Evolutionary conservation across 2,329 filamentous ascomycete genomes (phyloP).

Genomic region (Sclerotinia glacialis): DNA sequence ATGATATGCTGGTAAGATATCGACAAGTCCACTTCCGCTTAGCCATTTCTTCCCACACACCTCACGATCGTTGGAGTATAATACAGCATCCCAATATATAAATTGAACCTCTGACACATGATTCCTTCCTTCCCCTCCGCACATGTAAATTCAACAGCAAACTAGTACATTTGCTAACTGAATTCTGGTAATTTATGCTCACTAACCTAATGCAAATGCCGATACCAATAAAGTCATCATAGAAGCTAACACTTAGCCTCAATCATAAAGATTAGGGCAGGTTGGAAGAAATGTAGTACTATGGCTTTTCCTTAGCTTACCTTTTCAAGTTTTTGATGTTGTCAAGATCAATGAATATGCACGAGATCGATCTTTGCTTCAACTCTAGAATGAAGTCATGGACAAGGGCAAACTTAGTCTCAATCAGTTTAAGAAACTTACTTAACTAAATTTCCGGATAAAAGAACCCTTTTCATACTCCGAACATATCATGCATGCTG

Average conservation of each 20-base stretch:
- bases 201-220: background rate
- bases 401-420: background rate
- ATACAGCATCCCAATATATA: background rate
- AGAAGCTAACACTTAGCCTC: background rate
- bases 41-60: background rate
- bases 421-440: too few species aligned
- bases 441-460: too few species aligned
- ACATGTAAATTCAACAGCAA: background rate
- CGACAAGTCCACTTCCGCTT: too few species aligned
- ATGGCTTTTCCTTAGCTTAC: background rate
- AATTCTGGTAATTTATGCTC: background rate
- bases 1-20: background rate
- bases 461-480: background rate
- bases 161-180: background rate
- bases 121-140: background rate
- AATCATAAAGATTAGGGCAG: background rate
- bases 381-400: background rate
- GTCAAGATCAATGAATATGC: background rate
- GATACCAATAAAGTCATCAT: background rate
- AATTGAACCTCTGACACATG: fast-evolving
- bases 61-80: background rate
- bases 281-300: background rate
- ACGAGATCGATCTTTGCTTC: background rate
- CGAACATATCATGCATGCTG: background rate
- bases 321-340: background rate